Base-by-base conservation (phyloP, 2,329 filamentous ascomycete species). In the Colletotrichum cordylinicola region DNA sequence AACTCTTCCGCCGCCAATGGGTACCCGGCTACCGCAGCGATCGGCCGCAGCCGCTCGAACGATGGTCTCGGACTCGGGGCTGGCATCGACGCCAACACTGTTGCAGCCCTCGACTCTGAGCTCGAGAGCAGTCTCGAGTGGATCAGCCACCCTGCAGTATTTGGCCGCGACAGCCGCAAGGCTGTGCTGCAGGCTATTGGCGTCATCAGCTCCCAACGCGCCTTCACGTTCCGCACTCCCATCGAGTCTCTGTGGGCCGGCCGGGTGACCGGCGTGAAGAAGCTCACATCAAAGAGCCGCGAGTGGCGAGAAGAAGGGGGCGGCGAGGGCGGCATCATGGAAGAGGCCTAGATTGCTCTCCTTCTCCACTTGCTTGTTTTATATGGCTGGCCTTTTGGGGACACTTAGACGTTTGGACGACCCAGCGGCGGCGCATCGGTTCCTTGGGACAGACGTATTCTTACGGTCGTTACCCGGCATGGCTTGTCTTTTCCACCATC, bases 121-220 rank as follows among this genome's bases (percentile, higher is more conserved):
- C 91, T 99, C 39, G 95, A 98, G 83, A 92, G 94, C 39, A 95
- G 94, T 67, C 88, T 99, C 18, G 97, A 99, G 85, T 99, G 97
- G 97, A 98, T 99, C 84, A 96, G 94, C 82, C 97, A 99, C 82
- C 97, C 97, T 2, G 96, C 96, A 3, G 95, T 98, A 3, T 99
- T 99, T 83, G 94, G 94, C 10, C 93, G 97, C 48, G 97, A 99
- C 83, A 97, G 95, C 74, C 93, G 97, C 81, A 99, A 99, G 87
- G 95, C 96, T 6, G 96, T 99, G 3, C 89, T 99, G 29, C 97
- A 99, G 84, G 95, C 96, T 18, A 98, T 99, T 79, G 96, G 97
- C 8, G 96, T 98, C 77, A 98, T 99, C 80, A 97, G 95, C 81
- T 98, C 95, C 8, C 97, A 99, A 85, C 91, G 97, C 62, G 96